Evolutionary conservation across 139 green algal genomes (phyloP), one percentile per base, ranked within the genome.

Genomic region (Zygnema circumcarinatum): DNA sequence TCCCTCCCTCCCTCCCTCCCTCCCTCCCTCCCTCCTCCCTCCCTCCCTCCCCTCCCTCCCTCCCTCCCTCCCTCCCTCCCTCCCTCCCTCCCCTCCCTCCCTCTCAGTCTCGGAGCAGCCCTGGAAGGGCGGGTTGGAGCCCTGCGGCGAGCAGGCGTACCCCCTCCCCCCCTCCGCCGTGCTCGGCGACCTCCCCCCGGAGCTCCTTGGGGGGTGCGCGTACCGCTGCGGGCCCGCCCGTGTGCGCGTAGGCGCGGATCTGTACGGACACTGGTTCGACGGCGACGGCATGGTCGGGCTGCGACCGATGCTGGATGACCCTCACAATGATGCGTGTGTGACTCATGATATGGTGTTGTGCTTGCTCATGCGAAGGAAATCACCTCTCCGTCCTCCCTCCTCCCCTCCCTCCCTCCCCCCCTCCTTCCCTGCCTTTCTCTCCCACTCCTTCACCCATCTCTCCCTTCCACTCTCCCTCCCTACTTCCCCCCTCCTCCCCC

Each of bases 241-340:
- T 2, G 76, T 85, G 11, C 82, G 88, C 2, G 38, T 92, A 11
- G 88, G 88, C 32, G 42, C 20, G 2, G n/a, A 80, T 25, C 79
- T 75, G 54, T 92, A 84, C 76, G 88, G 73, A 29, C 88, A 92
- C 82, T 92, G 88, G 88, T 92, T 92, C 75, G 88, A 92, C n/a
- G 88, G 88, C 62, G 88, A 92, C 62, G 88, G 88, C 81, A 82
- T 75, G 53, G 79, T 75, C n/a, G n/a, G n/a, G n/a, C n/a, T n/a
- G n/a, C 1, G 2, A 79, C 0, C n/a, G n/a, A 38, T 85, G 79
- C 39, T 47, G 1, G 2, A 33, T 1, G 38, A 3, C 35, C 3
- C 35, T 47, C 75, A 41, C 67, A 31, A 3, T 3, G 20, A 38
- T 32, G 20, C 31, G 2, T n/a, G n/a, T n/a, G n/a, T n/a, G n/a